Conservation (phyloP, 2,329 filamentous ascomycete species). For the Graphilbum ipis-grandicollis region DNA sequence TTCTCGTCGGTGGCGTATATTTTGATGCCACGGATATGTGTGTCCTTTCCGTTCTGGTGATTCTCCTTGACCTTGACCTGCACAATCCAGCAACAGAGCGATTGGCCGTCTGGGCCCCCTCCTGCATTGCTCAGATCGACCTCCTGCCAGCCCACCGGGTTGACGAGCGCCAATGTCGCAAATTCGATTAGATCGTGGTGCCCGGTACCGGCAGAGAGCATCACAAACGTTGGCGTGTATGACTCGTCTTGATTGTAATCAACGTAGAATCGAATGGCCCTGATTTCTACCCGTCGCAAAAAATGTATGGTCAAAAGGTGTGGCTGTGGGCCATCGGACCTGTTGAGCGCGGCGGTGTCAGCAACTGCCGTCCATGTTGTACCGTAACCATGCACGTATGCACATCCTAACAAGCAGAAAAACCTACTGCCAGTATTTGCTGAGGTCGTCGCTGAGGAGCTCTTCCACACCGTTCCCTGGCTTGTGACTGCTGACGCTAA, state of each 20-base stretch:
- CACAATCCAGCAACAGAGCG: constrained; percentile 74
- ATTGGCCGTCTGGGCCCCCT: constrained; percentile 48
- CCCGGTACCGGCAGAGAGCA: constrained; percentile 76
- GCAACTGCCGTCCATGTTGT: background rate
- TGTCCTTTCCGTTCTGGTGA: constrained; percentile 98
- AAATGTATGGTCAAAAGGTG: constrained; percentile 70
- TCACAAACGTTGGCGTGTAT: constrained; percentile 87
- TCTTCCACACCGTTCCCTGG: constrained; percentile 64
- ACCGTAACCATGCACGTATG: too few relatives aligned
- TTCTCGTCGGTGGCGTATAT: constrained; percentile 50
- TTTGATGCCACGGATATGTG: constrained; percentile 86
- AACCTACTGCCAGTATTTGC: constrained; percentile 61
- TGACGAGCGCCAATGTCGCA: constrained; percentile 58
- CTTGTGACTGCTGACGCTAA: constrained; percentile 69
- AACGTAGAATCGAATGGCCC: constrained; percentile 64
- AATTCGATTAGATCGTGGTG: constrained; percentile 87
- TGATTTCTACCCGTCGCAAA: constrained; percentile 64
- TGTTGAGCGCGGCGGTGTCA: too few relatives aligned
- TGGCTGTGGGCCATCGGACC: constrained; percentile 70
- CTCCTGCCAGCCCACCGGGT: constrained; percentile 80
- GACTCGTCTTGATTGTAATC: constrained; percentile 90
- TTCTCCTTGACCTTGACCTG: constrained; percentile 89
- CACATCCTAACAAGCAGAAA: too few relatives aligned
- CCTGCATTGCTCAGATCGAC: constrained; percentile 43
- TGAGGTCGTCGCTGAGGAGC: constrained; percentile 54